Conservation (phyloP, 345 rosid species). For the Cochlearia excelsa region DNA sequence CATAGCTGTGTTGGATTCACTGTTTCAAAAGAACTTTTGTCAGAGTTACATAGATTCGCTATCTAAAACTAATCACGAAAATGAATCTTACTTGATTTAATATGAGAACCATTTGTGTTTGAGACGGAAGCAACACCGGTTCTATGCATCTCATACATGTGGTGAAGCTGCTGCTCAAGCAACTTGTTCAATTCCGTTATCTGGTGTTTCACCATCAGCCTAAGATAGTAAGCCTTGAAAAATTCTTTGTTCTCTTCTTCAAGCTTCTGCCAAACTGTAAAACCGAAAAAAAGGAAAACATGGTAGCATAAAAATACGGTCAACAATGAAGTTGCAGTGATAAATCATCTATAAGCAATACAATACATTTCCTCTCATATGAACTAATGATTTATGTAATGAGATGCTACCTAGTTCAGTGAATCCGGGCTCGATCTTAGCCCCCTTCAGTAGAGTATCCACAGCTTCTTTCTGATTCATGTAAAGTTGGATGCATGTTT, state of each 20-base stretch:
- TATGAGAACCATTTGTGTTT: slow-evolving; percentile 73
- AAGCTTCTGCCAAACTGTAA: slow-evolving; percentile 98
- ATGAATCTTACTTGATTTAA: slow-evolving; percentile 60
- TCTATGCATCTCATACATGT: slow-evolving; percentile 74
- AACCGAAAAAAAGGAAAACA: slow-evolving; percentile 23
- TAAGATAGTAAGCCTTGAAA: slow-evolving; percentile 86
- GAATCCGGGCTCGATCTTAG: slow-evolving; percentile 95
- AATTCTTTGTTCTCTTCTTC: slow-evolving; percentile 95
- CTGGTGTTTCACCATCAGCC: slow-evolving; percentile 87
- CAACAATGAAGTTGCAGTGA: background rate
- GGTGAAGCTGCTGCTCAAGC: slow-evolving; percentile 82
- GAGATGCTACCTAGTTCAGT: slow-evolving; percentile 69
- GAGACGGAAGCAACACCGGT: slow-evolving; percentile 55
- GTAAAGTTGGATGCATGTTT: slow-evolving; percentile 90
- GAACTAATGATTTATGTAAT: background rate
- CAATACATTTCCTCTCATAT: slow-evolving; percentile 3
- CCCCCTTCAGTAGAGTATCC: slow-evolving; percentile 74
- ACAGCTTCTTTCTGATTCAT: slow-evolving; percentile 96
- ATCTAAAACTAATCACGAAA: slow-evolving; percentile 9
- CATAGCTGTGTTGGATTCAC: slow-evolving; percentile 67
- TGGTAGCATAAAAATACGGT: background rate
- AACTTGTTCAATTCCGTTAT: slow-evolving; percentile 87
- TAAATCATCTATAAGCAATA: background rate
- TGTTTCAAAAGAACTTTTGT: slow-evolving; percentile 31
- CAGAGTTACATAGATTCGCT: slow-evolving; percentile 3